phyloP scores from a whole-genome alignment of 352 stramenopile species.

The Globisporangium radiosum region DNA sequence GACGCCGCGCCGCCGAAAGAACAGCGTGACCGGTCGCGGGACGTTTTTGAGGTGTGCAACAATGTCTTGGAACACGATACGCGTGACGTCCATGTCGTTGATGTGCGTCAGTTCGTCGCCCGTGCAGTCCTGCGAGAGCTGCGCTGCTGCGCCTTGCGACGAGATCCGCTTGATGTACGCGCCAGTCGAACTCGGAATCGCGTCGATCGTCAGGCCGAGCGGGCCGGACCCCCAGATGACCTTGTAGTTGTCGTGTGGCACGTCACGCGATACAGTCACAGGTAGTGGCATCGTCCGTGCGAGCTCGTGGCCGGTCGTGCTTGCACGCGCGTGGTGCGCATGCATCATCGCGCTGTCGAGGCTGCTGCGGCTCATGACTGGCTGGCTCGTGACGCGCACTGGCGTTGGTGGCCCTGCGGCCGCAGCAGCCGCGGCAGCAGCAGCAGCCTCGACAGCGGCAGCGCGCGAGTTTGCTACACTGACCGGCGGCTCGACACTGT shows the following conservation, averaged over 20 bases:
- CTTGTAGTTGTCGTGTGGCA: conserved; percentile 56
- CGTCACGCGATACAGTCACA: neutral
- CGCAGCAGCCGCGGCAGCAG: neutral
- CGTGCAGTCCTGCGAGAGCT: conserved; percentile 75
- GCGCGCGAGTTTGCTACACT: conserved; percentile 13
- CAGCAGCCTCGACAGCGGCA: conserved; percentile 7
- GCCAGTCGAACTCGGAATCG: conserved; percentile 39
- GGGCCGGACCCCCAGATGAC: conserved; percentile 72
- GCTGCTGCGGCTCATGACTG: conserved; percentile 8
- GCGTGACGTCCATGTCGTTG: conserved; percentile 79
- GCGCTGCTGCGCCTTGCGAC: conserved; percentile 55
- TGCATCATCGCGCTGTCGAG: conserved; percentile 7
- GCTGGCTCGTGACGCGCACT: conserved; percentile 3
- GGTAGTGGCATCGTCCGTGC: conserved; percentile 21
- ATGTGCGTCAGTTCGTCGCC: conserved; percentile 80
- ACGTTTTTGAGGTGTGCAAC: conserved; percentile 73
- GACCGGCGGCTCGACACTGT: neutral
- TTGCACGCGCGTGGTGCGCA: neutral
- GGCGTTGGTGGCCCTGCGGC: neutral
- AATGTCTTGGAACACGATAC: conserved; percentile 70
- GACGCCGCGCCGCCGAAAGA: conserved; percentile 42
- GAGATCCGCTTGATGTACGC: conserved; percentile 85
- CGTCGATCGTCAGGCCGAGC: conserved; percentile 77
- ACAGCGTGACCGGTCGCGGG: conserved; percentile 71
- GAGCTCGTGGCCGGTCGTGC: conserved; percentile 4